These are phyloP conservation scores for Fusarium proliferatum DNA, from an alignment of 2,329 filamentous ascomycete species.

Conservation along the genomic window DNA sequence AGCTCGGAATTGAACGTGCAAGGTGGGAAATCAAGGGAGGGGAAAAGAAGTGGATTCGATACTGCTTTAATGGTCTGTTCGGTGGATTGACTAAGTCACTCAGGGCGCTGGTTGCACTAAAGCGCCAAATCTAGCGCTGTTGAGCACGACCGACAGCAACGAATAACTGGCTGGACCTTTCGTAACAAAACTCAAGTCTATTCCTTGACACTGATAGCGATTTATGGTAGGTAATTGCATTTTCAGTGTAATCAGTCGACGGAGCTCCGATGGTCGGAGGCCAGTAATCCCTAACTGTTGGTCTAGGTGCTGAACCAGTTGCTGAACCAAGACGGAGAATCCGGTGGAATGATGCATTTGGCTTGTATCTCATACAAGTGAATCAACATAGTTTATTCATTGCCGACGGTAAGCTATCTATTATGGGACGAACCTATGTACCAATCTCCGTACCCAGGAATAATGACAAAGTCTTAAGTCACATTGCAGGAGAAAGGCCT, in stretches of 20 bases:
- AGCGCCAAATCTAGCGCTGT: not conserved
- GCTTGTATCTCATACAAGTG: not conserved
- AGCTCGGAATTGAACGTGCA: not conserved
- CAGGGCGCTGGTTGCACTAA: not conserved
- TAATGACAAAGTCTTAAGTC: not conserved
- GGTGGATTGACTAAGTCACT: not conserved
- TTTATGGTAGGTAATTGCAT: accelerated
- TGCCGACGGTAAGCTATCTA: not conserved
- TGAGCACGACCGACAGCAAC: too few relatives aligned
- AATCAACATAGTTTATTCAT: not conserved
- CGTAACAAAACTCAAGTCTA: not conserved
- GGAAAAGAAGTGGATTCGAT: not conserved
- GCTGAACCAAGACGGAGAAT: not conserved
- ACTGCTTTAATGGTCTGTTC: not conserved
- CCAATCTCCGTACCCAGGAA: accelerated
- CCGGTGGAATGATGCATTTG: too few relatives aligned
- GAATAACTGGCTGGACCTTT: not conserved
- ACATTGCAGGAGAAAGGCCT: conserved; percentile 40
- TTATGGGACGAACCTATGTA: not conserved
- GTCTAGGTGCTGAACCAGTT: not conserved
- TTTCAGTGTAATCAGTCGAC: accelerated
- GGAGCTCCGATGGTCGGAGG: not conserved
- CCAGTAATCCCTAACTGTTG: not conserved
- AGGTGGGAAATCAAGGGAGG: not conserved
- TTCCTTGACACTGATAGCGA: not conserved